Evolutionary conservation across 306 rosid species (phyloP), one percentile per base, ranked within the genome.

Genomic region (Pterocarpus santalinus): DNA sequence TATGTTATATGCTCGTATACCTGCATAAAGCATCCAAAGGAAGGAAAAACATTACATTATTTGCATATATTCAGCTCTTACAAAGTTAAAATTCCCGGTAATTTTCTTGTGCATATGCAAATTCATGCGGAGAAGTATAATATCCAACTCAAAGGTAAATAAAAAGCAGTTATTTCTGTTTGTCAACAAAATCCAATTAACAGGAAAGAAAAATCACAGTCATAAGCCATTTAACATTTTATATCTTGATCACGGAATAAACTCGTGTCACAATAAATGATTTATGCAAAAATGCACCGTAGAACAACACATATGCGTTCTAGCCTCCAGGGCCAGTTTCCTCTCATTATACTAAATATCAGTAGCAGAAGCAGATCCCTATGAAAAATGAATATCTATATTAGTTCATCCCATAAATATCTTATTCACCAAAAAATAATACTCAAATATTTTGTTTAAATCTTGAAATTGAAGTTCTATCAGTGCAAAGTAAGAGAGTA

Each of bases 1-100:
- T 80, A 92, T 30, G 92, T 91, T 72, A 92, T 79, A 78, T 92
- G 86, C 81, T 92, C 97, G 22, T 94, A 91, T 8, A 92, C 97
- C 98, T 90, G 87, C 67, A 77, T 22, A 46, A 46, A 79, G 70
- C 55, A 78, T 79, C 52, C 66, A 47, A 64, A 80, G 43, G 52
- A 41, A 80, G 5, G 70, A 8, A 49, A 61, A 77, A n/a, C 28
- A 14, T 73, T 5, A 58, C 33, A 71, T 32, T 43, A 33, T 30
- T 34, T 46, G 44, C 41, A 60, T 53, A 73, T 53, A 65, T 62
- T 61, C 35, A 28, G 65, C 62, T 66, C 52, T 39, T 15, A 39
- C 28, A 34, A 46, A 75, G n/a, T 69, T n/a, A 43, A 70, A 64
- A 53, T 55, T 78, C 65, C 60, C 12, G 3, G 1, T 61, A 28